Base-by-base conservation (phyloP, 148 eudicot genomes). In the Camellia granthamiana region DNA sequence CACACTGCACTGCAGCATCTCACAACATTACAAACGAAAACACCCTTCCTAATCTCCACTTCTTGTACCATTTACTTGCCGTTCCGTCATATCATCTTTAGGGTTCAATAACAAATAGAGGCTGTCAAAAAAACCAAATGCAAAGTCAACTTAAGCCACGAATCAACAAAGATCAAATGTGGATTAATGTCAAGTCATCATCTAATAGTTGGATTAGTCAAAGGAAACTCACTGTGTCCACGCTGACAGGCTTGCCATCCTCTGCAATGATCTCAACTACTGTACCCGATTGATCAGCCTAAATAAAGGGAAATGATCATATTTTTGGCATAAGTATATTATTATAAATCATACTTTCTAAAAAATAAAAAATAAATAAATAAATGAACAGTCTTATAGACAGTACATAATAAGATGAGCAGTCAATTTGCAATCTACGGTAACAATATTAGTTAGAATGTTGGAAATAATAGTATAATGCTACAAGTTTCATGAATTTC, bases 281-380 rank as follows among this genome's bases (percentile, higher is more conserved):
- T 18, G 92, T 89, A 56, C 92, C 92, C 16, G 88, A 79, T 84
- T 81, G 88, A 79, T 87, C 92, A 78, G 92, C 92, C 92, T 89
- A 75, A 30, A 60, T 52, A 78, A 64, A 61, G 72, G 47, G 19
- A 11, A 42, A 75, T 4, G 7, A 30, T 30, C 41, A 64, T 23
- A 21, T 7, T 21, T 21, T 21, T 9, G 41, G 68, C 68, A 23
- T 64, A 7, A 66, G 46, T 66, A 9, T 30, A 64, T n/a, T 64
- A 21, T 23, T 10, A 44, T 66, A 30, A 63, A 51, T 62, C 54
- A 62, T 42, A 30, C 30, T 13, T 51, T 56, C 58, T 2, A 59
- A 63, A 16, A 11, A 12, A 10, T 23, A 0, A 52, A 0, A n/a
- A n/a, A n/a, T n/a, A n/a, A 56, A 6, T 43, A 6, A 47, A 52